These are phyloP conservation scores for Striga asiatica DNA, from an alignment of 257 asterid species.

Conservation along the genomic window DNA sequence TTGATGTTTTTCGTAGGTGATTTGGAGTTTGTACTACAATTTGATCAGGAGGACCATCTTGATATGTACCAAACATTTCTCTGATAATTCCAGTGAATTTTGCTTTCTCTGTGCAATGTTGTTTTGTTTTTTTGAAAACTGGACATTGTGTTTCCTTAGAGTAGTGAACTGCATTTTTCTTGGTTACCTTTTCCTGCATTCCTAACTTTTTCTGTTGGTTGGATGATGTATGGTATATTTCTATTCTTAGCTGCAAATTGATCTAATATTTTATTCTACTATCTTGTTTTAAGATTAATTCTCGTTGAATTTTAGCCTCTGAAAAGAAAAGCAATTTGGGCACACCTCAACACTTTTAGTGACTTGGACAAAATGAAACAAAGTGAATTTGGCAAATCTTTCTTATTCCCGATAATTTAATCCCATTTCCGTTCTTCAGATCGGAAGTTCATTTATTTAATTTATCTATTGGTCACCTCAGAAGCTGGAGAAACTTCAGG, in stretches of 20 bases:
- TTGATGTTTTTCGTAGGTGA: background rate
- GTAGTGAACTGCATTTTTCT: background rate
- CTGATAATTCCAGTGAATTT: background rate
- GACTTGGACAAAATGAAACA: background rate
- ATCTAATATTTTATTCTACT: too few species aligned
- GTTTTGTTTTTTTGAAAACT: background rate
- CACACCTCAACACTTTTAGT: background rate
- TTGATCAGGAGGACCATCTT: background rate
- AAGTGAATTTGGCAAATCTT: background rate
- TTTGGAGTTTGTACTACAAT: background rate
- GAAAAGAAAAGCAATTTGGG: background rate
- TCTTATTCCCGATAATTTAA: background rate
- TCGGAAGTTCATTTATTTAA: background rate
- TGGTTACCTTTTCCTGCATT: background rate
- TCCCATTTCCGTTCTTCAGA: background rate
- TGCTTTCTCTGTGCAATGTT: background rate
- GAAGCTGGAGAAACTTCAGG: constrained; percentile 94
- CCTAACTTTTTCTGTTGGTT: too few species aligned
- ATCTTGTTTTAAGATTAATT: background rate
- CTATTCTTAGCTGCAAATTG: background rate
- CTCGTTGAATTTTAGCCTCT: background rate
- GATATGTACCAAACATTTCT: background rate
- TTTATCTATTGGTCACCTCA: constrained; percentile 25
- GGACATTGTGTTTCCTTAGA: background rate
- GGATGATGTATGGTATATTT: too few species aligned